Evolutionary conservation across 2,329 filamentous ascomycete genomes (phyloP), one percentile per base, ranked within the genome.

Genomic region (Bipolaris cookei): DNA sequence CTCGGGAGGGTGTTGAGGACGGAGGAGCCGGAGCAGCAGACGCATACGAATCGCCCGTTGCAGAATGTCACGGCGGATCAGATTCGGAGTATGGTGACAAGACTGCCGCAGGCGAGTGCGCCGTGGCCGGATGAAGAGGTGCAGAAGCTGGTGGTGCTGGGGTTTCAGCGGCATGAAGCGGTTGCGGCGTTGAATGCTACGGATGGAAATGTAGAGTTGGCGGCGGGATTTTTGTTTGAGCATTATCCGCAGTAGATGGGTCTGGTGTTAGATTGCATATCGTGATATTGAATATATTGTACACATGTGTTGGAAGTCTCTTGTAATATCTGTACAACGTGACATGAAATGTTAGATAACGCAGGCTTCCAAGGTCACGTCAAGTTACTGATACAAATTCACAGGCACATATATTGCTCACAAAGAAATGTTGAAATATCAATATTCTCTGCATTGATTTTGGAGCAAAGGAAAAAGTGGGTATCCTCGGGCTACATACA

Each of bases 1-100:
- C 88, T 95, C 81, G 86, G 87, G 0, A 56, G 65, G 1, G 69
- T 76, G 0, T 50, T 82, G 25, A 62, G 79, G 10, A 71, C 62
- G 1, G 70, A 72, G 21, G 51, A 74, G 11, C 69, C 74, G 4
- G 60, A 62, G 1, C 48, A 52, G 37, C 20, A 14, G 14, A 58
- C 57, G n/a, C 58, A 18, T 21, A 63, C 51, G 16, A 6, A 64
- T 62, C 47, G 37, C 51, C 56, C 68, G 5, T 44, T 62, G 48
- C 56, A 72, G 3, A 66, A 62, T 6, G 46, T 72, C 21, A 72
- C 71, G 13, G 56, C 72, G 0, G 71, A 76, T 21, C 69, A 75
- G 61, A 70, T 75, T 6, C 58, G 69, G 21, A 64, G 66, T 42
- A 73, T 74, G 71, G 67, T 76, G 2, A 68, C 64, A 16, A 58